Conservation (phyloP, 1,284 basidiomycete genomes). For the Athelia psychrophila region DNA sequence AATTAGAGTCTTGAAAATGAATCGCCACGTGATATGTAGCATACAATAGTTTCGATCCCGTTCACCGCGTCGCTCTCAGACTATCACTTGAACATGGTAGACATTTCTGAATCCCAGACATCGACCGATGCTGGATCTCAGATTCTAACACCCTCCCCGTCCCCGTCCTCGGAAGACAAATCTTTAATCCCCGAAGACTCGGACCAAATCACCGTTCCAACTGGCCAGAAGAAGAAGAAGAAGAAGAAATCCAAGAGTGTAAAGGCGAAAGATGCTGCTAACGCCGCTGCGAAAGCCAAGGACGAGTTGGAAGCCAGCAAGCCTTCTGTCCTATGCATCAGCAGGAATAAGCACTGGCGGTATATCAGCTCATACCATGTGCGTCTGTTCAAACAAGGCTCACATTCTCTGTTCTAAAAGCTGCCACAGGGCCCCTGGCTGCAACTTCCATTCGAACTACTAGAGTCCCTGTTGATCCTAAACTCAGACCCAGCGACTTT, state of each 20-base stretch:
- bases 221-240: conserved; percentile 64
- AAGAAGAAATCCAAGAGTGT: conserved; percentile 66
- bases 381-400: conserved; percentile 26
- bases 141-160: conserved; percentile 8
- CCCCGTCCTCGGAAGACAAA: conserved; percentile 6
- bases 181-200: conserved; percentile 12
- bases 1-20: no score
- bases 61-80: no score
- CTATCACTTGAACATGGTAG: no score
- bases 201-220: background rate
- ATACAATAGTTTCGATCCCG: no score
- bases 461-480: conserved; percentile 73
- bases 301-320: conserved; percentile 32
- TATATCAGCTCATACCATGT: conserved; percentile 88
- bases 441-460: conserved; percentile 77
- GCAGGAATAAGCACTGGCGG: conserved; percentile 84
- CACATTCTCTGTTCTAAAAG: background rate
- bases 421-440: conserved; percentile 74
- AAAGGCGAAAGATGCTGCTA: conserved; percentile 40
- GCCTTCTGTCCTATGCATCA: conserved; percentile 71
- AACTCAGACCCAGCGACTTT: conserved; percentile 72
- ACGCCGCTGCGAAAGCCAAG: conserved; percentile 17
- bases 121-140: background rate
- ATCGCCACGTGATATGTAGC: no score
- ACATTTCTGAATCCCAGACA: no score